A percentile compares a stretch with the other conserved stretches of the same genome.
These are phyloP conservation scores for Tricholoma hemisulphureum DNA, from an alignment of 768 basidiomycete species.

Conservation along the genomic window DNA sequence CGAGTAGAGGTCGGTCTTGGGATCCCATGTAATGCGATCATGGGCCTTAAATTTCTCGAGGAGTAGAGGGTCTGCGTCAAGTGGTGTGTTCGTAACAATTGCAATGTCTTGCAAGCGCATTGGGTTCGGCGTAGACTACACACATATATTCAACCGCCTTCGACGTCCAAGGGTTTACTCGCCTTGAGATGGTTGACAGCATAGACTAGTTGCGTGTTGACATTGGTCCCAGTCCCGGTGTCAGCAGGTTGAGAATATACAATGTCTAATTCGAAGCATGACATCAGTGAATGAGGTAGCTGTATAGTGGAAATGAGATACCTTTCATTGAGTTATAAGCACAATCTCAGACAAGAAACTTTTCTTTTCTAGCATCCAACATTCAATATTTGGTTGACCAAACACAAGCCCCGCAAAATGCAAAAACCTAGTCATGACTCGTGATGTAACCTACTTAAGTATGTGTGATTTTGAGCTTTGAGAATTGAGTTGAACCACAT, in stretches of 20 bases:
- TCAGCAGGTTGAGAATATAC: constrained; percentile 89
- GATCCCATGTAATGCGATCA: constrained; percentile 76
- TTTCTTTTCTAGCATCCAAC: no score
- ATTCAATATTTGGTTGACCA: no score
- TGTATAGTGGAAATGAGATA: no score
- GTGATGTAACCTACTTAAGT: no score
- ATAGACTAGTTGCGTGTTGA: constrained; percentile 86
- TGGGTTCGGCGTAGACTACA: constrained; percentile 66
- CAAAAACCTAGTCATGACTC: no score
- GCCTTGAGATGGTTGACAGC: constrained; percentile 83
- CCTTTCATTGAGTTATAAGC: no score
- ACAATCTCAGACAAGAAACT: no score
- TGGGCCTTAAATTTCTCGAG: constrained; percentile 82
- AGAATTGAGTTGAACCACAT: no score
- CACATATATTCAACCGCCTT: not conserved
- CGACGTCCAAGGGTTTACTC: constrained; percentile 11
- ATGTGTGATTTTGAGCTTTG: no score
- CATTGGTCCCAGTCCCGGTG: constrained; percentile 75
- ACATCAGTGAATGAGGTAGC: no score
- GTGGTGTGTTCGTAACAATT: constrained; percentile 72
- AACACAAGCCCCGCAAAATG: no score
- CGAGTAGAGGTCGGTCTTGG: constrained; percentile 80
- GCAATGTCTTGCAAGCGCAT: constrained; percentile 89
- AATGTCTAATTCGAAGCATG: constrained; percentile 45
- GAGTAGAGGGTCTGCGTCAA: constrained; percentile 68